Percentiles rank a stretch among this genome's conserved stretches.
Conservation (phyloP, 2,329 filamentous ascomycete species). For the Apiospora hydei region DNA sequence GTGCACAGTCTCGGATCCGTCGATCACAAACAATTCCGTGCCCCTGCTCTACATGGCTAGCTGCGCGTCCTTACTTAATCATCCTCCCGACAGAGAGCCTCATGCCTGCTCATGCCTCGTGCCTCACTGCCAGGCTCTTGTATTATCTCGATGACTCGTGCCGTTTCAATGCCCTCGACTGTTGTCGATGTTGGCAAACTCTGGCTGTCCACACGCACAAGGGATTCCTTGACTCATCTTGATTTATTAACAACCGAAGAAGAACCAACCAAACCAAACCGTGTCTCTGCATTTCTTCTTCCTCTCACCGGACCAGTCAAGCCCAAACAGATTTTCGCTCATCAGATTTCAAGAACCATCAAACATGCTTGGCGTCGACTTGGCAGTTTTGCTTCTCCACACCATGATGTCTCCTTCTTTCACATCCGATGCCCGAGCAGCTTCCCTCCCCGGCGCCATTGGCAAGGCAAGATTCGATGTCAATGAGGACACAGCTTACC, state of each 20-base stretch:
- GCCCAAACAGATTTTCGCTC: neutral
- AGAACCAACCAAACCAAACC: neutral
- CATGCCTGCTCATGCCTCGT: neutral
- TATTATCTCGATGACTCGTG: neutral
- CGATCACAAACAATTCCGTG: slow-evolving; percentile 21
- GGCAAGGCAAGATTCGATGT: neutral
- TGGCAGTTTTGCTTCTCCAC: slow-evolving; percentile 19
- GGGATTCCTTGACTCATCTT: slow-evolving; percentile 3
- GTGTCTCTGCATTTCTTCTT: neutral
- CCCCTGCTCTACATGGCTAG: neutral
- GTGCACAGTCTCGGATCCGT: slow-evolving; percentile 10
- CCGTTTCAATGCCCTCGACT: neutral
- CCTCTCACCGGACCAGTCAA: neutral
- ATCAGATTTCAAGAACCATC: slow-evolving; percentile 14
- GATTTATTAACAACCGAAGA: neutral
- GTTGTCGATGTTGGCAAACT: neutral
- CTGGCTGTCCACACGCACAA: neutral
- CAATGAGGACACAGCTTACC: neutral
- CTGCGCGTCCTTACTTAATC: neutral
- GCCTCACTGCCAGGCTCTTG: neutral
- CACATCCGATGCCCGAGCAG: neutral
- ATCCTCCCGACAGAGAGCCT: neutral
- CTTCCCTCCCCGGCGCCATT: neutral
- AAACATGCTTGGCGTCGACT: slow-evolving; percentile 10
- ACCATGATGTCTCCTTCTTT: slow-evolving; percentile 1